Evolutionary conservation across 2,329 filamentous ascomycete species (phyloP), one percentile per base, ranked within the genome.

Genomic region (Colletotrichum viniferum): DNA sequence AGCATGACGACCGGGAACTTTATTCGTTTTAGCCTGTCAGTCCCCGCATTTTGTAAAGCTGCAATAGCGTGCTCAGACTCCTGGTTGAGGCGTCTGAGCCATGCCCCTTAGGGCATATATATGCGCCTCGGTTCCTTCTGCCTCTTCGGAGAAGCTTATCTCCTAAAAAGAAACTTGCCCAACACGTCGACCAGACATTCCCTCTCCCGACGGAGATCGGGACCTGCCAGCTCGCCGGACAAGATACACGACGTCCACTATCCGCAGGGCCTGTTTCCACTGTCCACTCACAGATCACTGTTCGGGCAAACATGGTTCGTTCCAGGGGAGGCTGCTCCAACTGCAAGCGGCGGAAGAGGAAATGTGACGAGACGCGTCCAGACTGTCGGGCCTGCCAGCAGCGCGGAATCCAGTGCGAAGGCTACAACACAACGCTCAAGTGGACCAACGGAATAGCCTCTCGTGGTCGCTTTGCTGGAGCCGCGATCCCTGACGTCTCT

Each of bases 291-390:
- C 16, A 28, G 10, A 61, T 28, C 28, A 32, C 13, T 5, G 5
- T 62, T 30, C 30, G 24, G 38, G 55, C 26, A 68, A 38, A 7
- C 26, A 77, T 77, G 76, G 73, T 55, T 36, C 73, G 76, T 21
- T 76, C 76, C n/a, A 69, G 76, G 66, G 67, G 73, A 62, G 76
- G 73, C n/a, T 77, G 76, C 61, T 69, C 65, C 61, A 76, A 77
- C 28, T 77, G 76, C 69, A 77, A 76, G 62, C 73, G 76, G 14
- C 65, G 76, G 28, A 77, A 77, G 70, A 65, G 76, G 16, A 78
- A 78, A 64, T 78, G 77, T 21, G 77, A 78, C 65, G 77, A 78
- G 52, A 63, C 63, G 48, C 77, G 75, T 16, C 77, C 77, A 16
- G 73, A 66, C 26, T 78, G 77, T 60, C 70, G 55, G 28, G 73